Evolutionary conservation across 208 protist species (phyloP).

Genomic region (Vickermania spadyakhi): DNA sequence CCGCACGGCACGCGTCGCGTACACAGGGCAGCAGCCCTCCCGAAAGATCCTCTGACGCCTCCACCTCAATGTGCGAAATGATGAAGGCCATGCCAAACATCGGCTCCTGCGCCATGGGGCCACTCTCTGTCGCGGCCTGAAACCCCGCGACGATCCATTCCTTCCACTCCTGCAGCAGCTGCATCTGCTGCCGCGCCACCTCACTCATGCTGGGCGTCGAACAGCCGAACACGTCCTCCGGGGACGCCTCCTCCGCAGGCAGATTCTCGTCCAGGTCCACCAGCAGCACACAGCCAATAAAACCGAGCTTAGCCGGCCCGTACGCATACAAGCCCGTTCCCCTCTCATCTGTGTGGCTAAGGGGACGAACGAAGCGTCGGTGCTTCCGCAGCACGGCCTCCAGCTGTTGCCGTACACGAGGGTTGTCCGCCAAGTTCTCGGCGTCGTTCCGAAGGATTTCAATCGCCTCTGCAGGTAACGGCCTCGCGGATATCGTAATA

Average conservation of each 20-base stretch:
- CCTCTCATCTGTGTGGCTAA: slow-evolving; percentile 9
- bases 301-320: slow-evolving; percentile 56
- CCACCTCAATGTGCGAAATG: slow-evolving; percentile 53
- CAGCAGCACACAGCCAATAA: slow-evolving; percentile 66
- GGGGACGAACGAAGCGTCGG: slow-evolving; percentile 28
- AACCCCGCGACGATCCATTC: slow-evolving; percentile 94
- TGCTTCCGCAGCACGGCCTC: slow-evolving; percentile 26
- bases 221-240: background rate
- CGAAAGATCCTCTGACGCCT: slow-evolving; percentile 37
- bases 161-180: slow-evolving; percentile 33
- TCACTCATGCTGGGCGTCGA: background rate
- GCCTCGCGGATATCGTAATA: slow-evolving; percentile 62
- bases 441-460: slow-evolving; percentile 65
- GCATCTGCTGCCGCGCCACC: background rate
- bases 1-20: slow-evolving; percentile 88
- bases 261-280: slow-evolving; percentile 41
- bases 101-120: slow-evolving; percentile 98
- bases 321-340: slow-evolving; percentile 39
- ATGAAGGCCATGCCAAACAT: slow-evolving; percentile 90
- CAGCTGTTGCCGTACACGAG: slow-evolving; percentile 25
- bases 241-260: slow-evolving; percentile 7
- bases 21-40: slow-evolving; percentile 91
- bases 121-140: slow-evolving; percentile 88
- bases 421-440: slow-evolving; percentile 51
- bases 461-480: slow-evolving; percentile 59